Evolutionary conservation across 805 yeast species (phyloP), one percentile per base, ranked within the genome.

Genomic region (Metschnikowia koreensis): DNA sequence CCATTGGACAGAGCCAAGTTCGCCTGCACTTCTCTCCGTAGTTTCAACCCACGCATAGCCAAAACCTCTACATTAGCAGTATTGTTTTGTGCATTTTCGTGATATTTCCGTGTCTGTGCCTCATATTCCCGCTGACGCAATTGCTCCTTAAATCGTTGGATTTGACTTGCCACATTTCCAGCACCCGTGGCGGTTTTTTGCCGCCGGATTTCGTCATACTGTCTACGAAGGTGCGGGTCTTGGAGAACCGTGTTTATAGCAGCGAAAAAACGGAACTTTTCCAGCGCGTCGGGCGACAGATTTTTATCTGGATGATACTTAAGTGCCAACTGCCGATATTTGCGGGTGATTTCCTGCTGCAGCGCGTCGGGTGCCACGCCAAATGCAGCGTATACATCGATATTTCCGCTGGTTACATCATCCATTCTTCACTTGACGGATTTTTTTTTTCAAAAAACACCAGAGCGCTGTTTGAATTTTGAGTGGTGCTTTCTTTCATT

Each of bases 381-480:
- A 1, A 86, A 68, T 28, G 76, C 75, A 15, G 62, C 59, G 63
- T 81, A 81, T 46, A 81, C 67, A 52, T 71, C 70, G 36, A 63
- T 55, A 7, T 48, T 47, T 27, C 61, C 68, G 36, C 47, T 22
- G 11, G 57, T 59, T 3, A 64, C 41, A 29, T 38, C 40, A 6
- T 59, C 60, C 62, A 57, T 58, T 15, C 7, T 36, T 26, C 22
- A 22, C 22, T 22, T 22, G 22, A 22, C 22, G 22, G 22, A 22
- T 22, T 6, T n/a, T 10, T 6, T 3, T 12, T 8, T 7, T 26
- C 3, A 41, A 27, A 27, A 1, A 27, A 3, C 6, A 31, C 3
- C 34, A 9, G 13, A 31, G 34, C 12, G 10, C 3, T 31, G 34
- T 31, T 3, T 31, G 10, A 31, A 2, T 31, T 9, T 3, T 31